A percentile compares a stretch with the other conserved stretches of the same genome.
These are phyloP conservation scores for Aspergillus aculeatinus DNA, from an alignment of 2,329 filamentous ascomycete genomes.

Conservation along the genomic window DNA sequence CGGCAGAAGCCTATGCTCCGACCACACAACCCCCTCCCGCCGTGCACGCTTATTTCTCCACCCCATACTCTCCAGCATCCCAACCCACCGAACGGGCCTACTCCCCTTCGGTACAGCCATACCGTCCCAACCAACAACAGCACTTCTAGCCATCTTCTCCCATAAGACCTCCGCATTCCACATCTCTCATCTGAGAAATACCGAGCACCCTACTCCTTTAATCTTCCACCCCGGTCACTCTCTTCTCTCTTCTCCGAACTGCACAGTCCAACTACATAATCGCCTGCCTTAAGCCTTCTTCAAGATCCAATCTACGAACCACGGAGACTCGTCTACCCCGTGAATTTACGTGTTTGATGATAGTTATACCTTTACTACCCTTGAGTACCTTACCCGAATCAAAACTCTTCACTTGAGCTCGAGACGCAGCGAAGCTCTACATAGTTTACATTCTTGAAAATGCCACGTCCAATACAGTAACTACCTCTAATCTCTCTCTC, in stretches of 20 bases:
- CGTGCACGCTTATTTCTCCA: background rate
- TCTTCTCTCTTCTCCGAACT: background rate
- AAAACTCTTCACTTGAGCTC: no score
- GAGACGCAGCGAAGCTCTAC: no score
- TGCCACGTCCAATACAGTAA: no score
- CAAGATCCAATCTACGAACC: background rate
- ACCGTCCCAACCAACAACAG: background rate
- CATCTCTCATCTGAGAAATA: no score
- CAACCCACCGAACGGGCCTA: constrained; percentile 17
- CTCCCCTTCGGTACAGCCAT: constrained; percentile 13
- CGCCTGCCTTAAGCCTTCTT: no score
- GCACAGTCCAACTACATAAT: background rate
- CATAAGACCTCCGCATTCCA: no score
- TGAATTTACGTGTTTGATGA: background rate
- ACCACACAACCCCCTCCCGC: background rate
- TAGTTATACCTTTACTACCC: background rate
- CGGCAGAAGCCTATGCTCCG: background rate
- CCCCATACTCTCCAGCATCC: background rate
- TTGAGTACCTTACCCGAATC: background rate
- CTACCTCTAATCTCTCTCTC: no score
- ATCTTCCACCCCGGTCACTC: no score
- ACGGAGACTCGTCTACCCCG: background rate
- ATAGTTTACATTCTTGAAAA: background rate
- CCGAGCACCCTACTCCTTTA: no score
- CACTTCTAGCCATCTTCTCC: background rate